Conservation (phyloP, 495 filamentous ascomycete genomes). For the Lasiosphaeria ovina region DNA sequence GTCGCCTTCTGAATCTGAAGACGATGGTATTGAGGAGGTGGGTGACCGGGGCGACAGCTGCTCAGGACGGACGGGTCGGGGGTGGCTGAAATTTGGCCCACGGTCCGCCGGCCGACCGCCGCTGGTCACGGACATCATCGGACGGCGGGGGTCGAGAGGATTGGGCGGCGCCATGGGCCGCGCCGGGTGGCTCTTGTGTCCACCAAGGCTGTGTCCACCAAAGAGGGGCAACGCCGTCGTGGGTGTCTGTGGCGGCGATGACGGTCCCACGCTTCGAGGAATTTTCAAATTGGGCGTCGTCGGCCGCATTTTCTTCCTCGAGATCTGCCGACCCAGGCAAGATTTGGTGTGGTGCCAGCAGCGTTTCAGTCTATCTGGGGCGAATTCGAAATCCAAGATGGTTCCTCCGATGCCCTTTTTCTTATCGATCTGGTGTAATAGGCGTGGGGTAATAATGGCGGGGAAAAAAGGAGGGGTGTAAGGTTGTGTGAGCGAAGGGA, state of each 20-base stretch:
- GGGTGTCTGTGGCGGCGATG: slow-evolving; percentile 55
- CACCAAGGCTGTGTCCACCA: not conserved
- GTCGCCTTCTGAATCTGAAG: slow-evolving; percentile 26
- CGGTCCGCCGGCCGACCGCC: slow-evolving; percentile 38
- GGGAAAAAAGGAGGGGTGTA: slow-evolving; percentile 20
- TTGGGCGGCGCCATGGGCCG: slow-evolving; percentile 28
- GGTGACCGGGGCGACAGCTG: slow-evolving; percentile 54
- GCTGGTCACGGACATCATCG: slow-evolving; percentile 35
- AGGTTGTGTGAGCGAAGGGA: slow-evolving; percentile 7
- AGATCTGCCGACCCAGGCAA: slow-evolving; percentile 11
- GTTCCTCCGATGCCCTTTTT: too few species aligned
- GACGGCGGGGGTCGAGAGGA: slow-evolving; percentile 23
- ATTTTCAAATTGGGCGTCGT: slow-evolving; percentile 46
- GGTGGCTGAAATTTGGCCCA: slow-evolving; percentile 42
- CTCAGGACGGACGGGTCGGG: slow-evolving; percentile 38
- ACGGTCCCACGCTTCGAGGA: slow-evolving; percentile 46
- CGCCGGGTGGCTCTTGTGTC: slow-evolving; percentile 32
- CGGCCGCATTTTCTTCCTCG: slow-evolving; percentile 43
- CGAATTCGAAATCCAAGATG: too few species aligned
- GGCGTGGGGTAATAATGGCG: slow-evolving; percentile 39
- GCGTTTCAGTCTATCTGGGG: too few species aligned
- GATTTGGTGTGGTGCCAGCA: slow-evolving; percentile 12
- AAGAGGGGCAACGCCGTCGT: slow-evolving; percentile 43
- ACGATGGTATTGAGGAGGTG: slow-evolving; percentile 33
- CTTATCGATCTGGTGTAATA: slow-evolving; percentile 5